phyloP scores from a whole-genome alignment of 306 rosid species.

The Quercus bicolor region DNA sequence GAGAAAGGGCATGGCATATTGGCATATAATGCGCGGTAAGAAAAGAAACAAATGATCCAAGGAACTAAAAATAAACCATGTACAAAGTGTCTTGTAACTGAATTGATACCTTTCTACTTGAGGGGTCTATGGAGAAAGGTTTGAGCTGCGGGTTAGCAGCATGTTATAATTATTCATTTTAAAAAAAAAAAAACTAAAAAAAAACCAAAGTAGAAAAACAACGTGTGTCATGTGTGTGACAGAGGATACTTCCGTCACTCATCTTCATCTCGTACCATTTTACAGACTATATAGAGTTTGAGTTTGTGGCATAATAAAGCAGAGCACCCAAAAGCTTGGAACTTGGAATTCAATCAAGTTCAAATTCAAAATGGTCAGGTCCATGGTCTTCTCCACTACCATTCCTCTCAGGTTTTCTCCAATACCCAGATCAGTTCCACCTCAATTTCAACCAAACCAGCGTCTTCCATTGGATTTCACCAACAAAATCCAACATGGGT shows the following conservation, averaged over 20 bases:
- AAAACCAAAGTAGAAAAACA: not conserved
- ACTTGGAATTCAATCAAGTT: not conserved
- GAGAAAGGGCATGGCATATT: no score
- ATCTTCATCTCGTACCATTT: not conserved
- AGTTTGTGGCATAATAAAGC: not conserved
- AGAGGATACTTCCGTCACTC: not conserved
- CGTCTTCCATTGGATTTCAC: conserved; percentile 13
- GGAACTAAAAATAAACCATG: no score
- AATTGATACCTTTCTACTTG: no score
- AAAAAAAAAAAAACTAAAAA: no score
- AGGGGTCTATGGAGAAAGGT: no score
- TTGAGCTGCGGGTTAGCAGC: no score
- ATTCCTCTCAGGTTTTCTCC: conserved; percentile 30
- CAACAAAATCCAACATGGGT: conserved; percentile 32
- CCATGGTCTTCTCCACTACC: conserved; percentile 44
- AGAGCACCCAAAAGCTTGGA: not conserved
- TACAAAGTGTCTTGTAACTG: no score
- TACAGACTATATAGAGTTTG: not conserved
- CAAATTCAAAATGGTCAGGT: conserved; percentile 28
- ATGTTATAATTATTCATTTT: no score
- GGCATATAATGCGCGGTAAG: rapidly evolving
- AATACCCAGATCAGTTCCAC: conserved; percentile 26
- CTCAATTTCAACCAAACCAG: conserved; percentile 7
- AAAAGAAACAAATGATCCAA: no score
- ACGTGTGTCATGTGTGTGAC: not conserved